A percentile compares a stretch with the other conserved stretches of the same genome.
Conservation (phyloP, 306 rosid genomes). For the Sindora glabra region DNA sequence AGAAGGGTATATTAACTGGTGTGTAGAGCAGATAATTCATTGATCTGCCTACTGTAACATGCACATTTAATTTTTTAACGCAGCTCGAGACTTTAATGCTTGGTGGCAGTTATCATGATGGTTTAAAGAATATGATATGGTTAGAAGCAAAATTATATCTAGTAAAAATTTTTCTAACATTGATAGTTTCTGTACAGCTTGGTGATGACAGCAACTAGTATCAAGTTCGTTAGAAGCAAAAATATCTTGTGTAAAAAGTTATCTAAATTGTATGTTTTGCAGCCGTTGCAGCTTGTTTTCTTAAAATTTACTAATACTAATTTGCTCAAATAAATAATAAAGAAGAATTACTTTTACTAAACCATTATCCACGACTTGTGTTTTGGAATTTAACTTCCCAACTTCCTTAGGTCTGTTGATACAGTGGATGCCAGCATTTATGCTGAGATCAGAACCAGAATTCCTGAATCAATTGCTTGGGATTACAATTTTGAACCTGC, state of each 20-base stretch:
- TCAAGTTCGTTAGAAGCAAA: no score
- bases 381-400: not conserved
- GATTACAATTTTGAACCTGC: conserved; percentile 94
- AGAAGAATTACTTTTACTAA: no score
- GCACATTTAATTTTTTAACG: not conserved
- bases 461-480: conserved; percentile 85
- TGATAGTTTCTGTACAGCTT: no score
- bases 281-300: not conserved
- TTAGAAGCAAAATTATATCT: not conserved
- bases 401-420: conserved; percentile 66
- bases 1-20: not conserved
- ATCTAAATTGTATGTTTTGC: no score
- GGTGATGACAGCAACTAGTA: no score
- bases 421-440: conserved; percentile 64
- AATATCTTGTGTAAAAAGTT: no score
- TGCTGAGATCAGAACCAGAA: conserved; percentile 92
- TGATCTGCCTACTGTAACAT: not conserved
- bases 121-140: not conserved
- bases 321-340: no score
- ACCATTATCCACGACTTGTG: not conserved
- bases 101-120: not conserved
- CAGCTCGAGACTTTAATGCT: not conserved
- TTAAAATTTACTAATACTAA: not conserved
- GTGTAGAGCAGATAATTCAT: not conserved
- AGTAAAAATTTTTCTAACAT: no score